These are phyloP conservation scores for Royoungia palumana DNA, from an alignment of 768 basidiomycete genomes.

Conservation along the genomic window DNA sequence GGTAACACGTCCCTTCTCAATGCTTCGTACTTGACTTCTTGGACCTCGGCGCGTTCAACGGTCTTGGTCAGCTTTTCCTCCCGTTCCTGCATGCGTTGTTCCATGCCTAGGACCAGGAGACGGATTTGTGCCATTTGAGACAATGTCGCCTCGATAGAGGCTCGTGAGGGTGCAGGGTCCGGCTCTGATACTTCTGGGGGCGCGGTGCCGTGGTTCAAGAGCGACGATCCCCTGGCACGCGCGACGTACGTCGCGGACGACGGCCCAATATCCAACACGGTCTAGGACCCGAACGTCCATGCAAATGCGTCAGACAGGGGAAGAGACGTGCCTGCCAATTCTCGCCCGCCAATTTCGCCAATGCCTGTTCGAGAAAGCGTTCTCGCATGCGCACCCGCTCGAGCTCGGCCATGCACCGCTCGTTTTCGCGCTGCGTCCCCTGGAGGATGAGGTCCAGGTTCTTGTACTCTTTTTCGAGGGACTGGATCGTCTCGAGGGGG, in stretches of 20 bases:
- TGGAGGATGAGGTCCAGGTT: conserved; percentile 73
- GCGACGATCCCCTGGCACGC: conserved; percentile 27
- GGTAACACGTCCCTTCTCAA: conserved; percentile 40
- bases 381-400: conserved; percentile 70
- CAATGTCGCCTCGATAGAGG: conserved; percentile 43
- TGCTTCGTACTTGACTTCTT: conserved; percentile 52
- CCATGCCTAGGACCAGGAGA: conserved; percentile 70
- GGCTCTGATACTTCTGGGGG: too few species aligned
- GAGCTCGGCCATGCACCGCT: conserved; percentile 76
- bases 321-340: conserved; percentile 69
- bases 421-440: conserved; percentile 84
- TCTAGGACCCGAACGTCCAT: conserved; percentile 9
- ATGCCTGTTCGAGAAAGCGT: conserved; percentile 70
- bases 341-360: conserved; percentile 67
- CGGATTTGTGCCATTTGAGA: conserved; percentile 69
- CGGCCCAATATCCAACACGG: conserved; percentile 37
- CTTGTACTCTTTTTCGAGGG: conserved; percentile 67
- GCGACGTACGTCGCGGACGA: conserved; percentile 28
- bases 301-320: background rate
- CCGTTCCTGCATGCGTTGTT: conserved; percentile 62
- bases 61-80: too few species aligned
- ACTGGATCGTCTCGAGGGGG: conserved; percentile 61
- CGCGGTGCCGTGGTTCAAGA: conserved; percentile 22
- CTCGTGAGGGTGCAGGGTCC: too few species aligned
- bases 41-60: conserved; percentile 57